Conservation (phyloP, 345 rosid genomes). For the Syzygium jambos region DNA sequence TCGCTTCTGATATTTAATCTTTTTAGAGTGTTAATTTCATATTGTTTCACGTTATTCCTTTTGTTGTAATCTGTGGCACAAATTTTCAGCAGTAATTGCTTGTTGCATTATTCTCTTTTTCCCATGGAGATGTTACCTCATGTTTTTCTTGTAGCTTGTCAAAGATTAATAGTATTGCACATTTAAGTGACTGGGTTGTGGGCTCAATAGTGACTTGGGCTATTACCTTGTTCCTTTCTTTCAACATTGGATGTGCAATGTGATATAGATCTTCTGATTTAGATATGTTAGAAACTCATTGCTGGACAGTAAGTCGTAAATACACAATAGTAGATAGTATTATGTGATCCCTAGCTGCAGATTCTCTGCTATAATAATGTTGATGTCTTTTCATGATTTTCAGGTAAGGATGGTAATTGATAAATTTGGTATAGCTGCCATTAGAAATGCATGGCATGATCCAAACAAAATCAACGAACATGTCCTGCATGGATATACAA, state of each 20-base stretch:
- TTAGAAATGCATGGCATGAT: slow-evolving; percentile 70
- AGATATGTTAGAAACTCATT: neutral
- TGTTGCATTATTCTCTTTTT: neutral
- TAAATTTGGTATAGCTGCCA: slow-evolving; percentile 61
- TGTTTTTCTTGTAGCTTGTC: neutral
- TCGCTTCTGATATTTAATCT: neutral
- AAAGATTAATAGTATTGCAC: neutral
- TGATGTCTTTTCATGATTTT: slow-evolving; percentile 2
- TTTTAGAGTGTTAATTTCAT: neutral
- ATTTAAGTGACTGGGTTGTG: neutral
- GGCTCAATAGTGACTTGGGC: neutral
- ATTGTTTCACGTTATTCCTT: neutral
- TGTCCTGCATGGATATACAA: slow-evolving; percentile 61
- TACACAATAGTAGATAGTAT: neutral
- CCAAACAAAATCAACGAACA: slow-evolving; percentile 45
- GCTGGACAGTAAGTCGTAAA: neutral
- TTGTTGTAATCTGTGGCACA: neutral
- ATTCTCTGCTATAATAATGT: neutral
- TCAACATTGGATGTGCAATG: neutral
- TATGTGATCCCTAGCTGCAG: neutral
- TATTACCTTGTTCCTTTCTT: neutral
- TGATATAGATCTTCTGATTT: neutral
- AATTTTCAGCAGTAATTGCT: neutral
- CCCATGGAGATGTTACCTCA: neutral
- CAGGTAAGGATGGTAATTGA: slow-evolving; percentile 64